Base-by-base conservation (phyloP, 768 basidiomycete genomes). In the Lactifluus pinguis region DNA sequence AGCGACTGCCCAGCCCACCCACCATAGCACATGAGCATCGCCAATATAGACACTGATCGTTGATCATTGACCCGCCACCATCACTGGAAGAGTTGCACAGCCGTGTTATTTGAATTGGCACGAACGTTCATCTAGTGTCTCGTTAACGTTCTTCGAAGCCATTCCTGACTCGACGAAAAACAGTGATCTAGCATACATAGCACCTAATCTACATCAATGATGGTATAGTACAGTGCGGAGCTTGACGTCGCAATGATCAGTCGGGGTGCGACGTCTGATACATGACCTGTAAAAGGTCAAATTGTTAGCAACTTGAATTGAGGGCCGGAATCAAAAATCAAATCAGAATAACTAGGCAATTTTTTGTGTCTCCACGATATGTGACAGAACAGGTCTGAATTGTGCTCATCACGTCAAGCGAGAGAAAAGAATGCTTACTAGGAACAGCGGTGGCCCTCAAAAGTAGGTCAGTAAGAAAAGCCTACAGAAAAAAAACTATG, bases 351-450 rank as follows among this genome's bases (percentile, higher is more conserved):
- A 68, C 76, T 73, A 81, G 78, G 81, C 80, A 82, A 83, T 82
- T 76, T 72, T 19, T 72, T 64, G 65, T 79, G 68, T 83, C 82
- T 78, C 77, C 79, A 82, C 72, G 76, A 25, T n/a, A n/a, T 73
- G 70, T 67, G 69, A 79, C 82, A 80, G 83, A 83, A 84, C 82
- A 84, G 83, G 83, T 85, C 83, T 84, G 82, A 83, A 74, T 63
- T 62, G 61, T 72, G 73, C 74, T 80, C 80, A 82, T 82, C 80
- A 68, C 56, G 32, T 70, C 60, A 62, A 64, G 68, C 52, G 62
- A 64, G 55, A 65, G 60, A 53, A 61, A 58, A 42, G 47, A 47
- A 29, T 34, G 52, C 64, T 60, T 48, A 66, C 65, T 32, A 47
- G 36, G 48, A 57, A 57, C 15, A 48, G 36, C 14, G 6, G 36